Conservation (phyloP, 257 asterid species). For the Avicennia marina region DNA sequence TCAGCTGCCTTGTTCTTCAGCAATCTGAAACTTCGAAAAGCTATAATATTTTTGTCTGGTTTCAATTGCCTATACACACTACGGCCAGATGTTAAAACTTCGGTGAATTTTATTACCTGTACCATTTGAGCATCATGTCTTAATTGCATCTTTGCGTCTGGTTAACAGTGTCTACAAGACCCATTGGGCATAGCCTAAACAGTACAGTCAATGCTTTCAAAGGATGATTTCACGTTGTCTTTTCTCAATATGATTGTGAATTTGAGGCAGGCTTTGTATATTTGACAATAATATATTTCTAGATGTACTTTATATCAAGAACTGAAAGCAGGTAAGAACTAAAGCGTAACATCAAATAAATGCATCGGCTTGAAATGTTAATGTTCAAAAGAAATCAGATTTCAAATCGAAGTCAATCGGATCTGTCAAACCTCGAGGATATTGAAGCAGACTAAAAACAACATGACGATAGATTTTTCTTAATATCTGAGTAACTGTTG, state of each 20-base stretch:
- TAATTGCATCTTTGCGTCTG: neutral
- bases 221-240: constrained; percentile 10
- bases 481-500: too few relatives aligned
- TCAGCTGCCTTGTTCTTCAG: constrained; percentile 10
- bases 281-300: neutral
- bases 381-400: too few relatives aligned
- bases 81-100: too few relatives aligned
- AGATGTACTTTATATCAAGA: constrained; percentile 18
- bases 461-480: too few relatives aligned
- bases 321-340: constrained; percentile 9
- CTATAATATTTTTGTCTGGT: constrained; percentile 22
- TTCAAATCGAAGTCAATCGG: too few relatives aligned
- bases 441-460: too few relatives aligned
- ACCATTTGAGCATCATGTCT: neutral
- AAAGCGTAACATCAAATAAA: too few relatives aligned
- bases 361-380: too few relatives aligned
- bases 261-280: constrained; percentile 25
- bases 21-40: constrained; percentile 14
- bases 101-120: neutral
- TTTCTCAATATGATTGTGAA: constrained; percentile 22
- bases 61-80: too few relatives aligned
- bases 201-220: constrained; percentile 21
- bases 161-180: constrained; percentile 8
- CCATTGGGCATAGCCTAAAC: constrained; percentile 21
- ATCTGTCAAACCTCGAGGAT: too few relatives aligned